Base-by-base conservation (phyloP, 352 stramenopile genomes). In the Phytophthora boehmeriae region DNA sequence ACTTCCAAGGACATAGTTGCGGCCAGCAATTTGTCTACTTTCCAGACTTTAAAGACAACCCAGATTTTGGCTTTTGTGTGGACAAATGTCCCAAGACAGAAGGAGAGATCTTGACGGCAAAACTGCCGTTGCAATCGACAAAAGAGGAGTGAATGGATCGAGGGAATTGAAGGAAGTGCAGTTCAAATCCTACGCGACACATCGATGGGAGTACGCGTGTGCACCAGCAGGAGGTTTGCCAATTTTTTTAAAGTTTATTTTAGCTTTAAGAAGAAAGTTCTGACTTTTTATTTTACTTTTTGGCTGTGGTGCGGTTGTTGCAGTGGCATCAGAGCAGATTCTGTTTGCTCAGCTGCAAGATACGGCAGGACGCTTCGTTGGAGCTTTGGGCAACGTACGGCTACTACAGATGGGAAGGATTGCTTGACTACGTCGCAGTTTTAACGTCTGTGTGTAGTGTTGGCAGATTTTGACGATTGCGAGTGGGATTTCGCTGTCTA, bases 1-100 rank as follows among this genome's bases (percentile, higher is more conserved):
- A 95, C 59, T 95, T 89, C 58, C 73, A 84, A 10, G 86, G 86
- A 28, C 64, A 78, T 2, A 47, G 76, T 25, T 95, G 86, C 60
- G 80, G n/a, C 2, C 62, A 59, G 22, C 59, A 63, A 8, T 89
- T 86, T 46, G 80, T 95, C 4, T 95, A 91, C 45, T 95, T 92
- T 55, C 86, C 86, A 4, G 80, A 92, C 38, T 81, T 85, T 39
- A 49, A 66, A 11, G 28, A 17, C 3, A 91, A 93, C 57, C 80
- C 86, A 14, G 86, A 95, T 54, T 95, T 95, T 75, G 86, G 86
- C 4, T 63, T 95, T 28, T 95, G 86, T 61, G 78, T 95, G 25
- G 62, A 78, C 25, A 19, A 50, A 16, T 95, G 86, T 68, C 83
- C 83, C 0, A 43, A 45, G 2, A 61, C 43, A 8, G 66, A 59